Evolutionary conservation across 148 eudicot genomes (phyloP), one percentile per base, ranked within the genome.

Genomic region (Amaranthus hypochondriacus): DNA sequence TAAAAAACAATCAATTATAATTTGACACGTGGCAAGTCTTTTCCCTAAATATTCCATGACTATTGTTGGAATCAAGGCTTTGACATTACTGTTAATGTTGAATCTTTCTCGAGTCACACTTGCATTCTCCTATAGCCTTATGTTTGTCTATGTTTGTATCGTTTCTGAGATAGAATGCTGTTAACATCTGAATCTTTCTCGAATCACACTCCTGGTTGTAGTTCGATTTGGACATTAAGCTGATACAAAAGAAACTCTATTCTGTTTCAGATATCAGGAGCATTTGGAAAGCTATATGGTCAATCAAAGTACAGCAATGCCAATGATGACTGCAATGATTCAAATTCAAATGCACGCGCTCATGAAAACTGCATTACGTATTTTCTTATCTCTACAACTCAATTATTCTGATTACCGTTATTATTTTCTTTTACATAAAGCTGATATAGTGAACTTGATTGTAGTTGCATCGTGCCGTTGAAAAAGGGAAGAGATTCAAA

Each of bases 331-430:
- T 66, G 48, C 9, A 86, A 84, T 60, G 76, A 79, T 64, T 86
- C 90, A 65, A 80, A 71, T 72, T 77, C 69, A 51, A 84, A 73
- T 68, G 90, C 84, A 53, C 80, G 83, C 72, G 83, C 80, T 81
- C 98, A 95, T 67, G 93, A 92, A 10, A 95, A 95, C 85, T 84
- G 90, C 77, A 92, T 95, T 74, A 95, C 86, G 99, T 95, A 90
- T 67, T 54, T 67, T 56, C 57, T 53, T 50, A 47, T 28, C 44
- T 52, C 75, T 48, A 47, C 53, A 39, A 9, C 43, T 70, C 18
- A 43, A 56, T 5, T 62, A 59, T 8, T 9, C 55, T 51, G 69
- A 47, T 21, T 48, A 49, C 46, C 62, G 13, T 18, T 43, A 3
- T 42, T 8, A 4, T 59, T 21, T 51, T 5, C 58, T 75, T 43